Conservation (phyloP, 1,139 yeast species). For the Pichia sp. region DNA sequence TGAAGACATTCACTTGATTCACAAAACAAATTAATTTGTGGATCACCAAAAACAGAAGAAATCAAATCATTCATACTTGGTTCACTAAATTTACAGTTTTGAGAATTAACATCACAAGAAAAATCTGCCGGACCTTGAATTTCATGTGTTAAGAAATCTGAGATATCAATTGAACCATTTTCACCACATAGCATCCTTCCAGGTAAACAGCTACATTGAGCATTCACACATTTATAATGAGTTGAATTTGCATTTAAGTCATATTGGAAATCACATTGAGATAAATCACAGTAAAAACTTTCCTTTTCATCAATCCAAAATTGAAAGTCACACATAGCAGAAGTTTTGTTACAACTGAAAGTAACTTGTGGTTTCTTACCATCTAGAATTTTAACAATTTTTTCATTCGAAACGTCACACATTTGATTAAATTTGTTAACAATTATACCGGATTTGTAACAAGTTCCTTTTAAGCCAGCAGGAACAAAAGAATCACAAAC, state of each 20-base stretch:
- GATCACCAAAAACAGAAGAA: constrained; percentile 87
- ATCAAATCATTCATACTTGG: constrained; percentile 95
- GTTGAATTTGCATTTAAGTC: constrained; percentile 63
- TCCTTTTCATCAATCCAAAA: constrained; percentile 92
- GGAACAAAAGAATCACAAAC: constrained; percentile 89
- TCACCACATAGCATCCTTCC: constrained; percentile 93
- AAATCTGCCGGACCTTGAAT: constrained; percentile 93
- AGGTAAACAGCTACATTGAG: constrained; percentile 81
- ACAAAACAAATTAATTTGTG: constrained; percentile 74
- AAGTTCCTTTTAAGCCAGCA: constrained; percentile 78
- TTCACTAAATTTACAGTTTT: constrained; percentile 74
- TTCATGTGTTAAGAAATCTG: constrained; percentile 86
- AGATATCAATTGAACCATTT: constrained; percentile 87
- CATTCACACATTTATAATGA: constrained; percentile 69
- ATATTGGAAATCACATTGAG: constrained; percentile 61
- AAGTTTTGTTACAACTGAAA: constrained; percentile 72
- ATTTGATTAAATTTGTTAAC: constrained; percentile 80
- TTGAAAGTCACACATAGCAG: constrained; percentile 74
- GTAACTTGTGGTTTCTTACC: constrained; percentile 90
- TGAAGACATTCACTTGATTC: constrained; percentile 87
- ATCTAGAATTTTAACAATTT: constrained; percentile 69
- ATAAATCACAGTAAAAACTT: constrained; percentile 82
- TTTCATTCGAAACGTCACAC: constrained; percentile 90
- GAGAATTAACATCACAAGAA: constrained; percentile 59
- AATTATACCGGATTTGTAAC: constrained; percentile 81